Evolutionary conservation across 2,329 filamentous ascomycete genomes (phyloP), one percentile per base, ranked within the genome.

Genomic region (Cercospora beticola): DNA sequence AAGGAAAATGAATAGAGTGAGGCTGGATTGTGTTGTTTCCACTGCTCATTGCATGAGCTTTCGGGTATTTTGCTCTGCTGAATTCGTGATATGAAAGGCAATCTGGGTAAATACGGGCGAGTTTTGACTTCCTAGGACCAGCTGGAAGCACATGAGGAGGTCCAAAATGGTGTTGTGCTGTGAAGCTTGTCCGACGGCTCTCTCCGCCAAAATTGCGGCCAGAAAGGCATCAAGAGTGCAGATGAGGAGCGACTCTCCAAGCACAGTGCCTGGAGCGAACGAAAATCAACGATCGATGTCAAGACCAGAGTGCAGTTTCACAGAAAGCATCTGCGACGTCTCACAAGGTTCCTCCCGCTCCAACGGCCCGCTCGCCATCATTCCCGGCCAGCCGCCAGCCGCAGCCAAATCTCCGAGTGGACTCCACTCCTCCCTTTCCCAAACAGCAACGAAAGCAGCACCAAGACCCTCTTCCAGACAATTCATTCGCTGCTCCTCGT

Each of bases 301-400:
- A 5, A n/a, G 16, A 43, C 36, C 9, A 7, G 76, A 64, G 62
- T 23, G 56, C 26, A n/a, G 2, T 43, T 54, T 60, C 36, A 52
- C 10, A 21, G 16, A 14, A 23, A 26, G 28, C 40, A 56, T 31
- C 18, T 64, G 28, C 16, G 30, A 46, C 23, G 16, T 40, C 31
- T 49, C 31, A 43, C 36, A 43, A 30, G 52, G 18, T n/a, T 57
- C 28, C 52, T 57, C 28, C 52, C 52, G 52, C 52, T 18, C 18
- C 52, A 43, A 43, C 43, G 43, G 43, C 43, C 43, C 43, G 43
- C 43, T 49, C 43, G 43, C 43, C 43, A 49, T 49, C 43, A 23
- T 49, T 49, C 43, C 43, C 43, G 43, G 43, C 18, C 43, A 21
- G 43, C 43, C 43, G 43, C 18, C 43, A 21, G 43, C 43, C 43